Evolutionary conservation across 225 moss, liverwort and hornwort genomes (phyloP), one percentile per base, ranked within the genome.

Genomic region (Sphagnum tenellum): DNA sequence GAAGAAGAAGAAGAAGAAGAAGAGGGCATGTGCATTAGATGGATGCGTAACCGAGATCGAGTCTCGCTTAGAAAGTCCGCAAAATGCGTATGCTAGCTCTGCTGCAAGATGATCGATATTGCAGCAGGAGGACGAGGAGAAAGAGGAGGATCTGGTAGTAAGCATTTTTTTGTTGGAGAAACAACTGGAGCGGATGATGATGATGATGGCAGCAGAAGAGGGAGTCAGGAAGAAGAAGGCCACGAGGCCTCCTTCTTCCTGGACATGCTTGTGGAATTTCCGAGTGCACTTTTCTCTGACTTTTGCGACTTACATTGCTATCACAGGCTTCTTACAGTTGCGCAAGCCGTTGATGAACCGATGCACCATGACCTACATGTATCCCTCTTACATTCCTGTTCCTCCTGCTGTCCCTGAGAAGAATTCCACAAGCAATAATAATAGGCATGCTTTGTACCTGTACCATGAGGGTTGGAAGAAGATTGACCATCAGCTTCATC

Each of bases 401-500:
- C 75, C 74, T 65, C 55, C 78, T 49, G 77, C 84, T 29, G 29
- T 29, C 48, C 67, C 29, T 29, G 29, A 29, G 29, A 29, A 65
- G 44, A 76, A 83, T 63, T 64, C 67, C n/a, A 79, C 77, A 55
- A 73, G 74, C 46, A 29, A 29, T 29, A 29, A 29, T 29, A 89
- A 67, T 70, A 77, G 81, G 51, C 93, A 98, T 54, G 82, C 14
- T 4, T 61, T 98, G 76, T 89, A 85, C 46, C 64, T 93, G 12
- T 98, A 98, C 52, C 93, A 90, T 64, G 98, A 98, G 76, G 89
- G 93, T 49, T 98, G 98, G 98, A 89, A 93, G 81, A 87, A 82
- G 76, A 89, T 89, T 72, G 90, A 98, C 63, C 74, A 71, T 13
- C 78, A 93, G 68, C 78, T 84, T 51, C 89, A 98, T 74, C 83